A percentile compares a stretch with the other conserved stretches of the same genome.
These are phyloP conservation scores for Prunus mongolica DNA, from an alignment of 306 rosid species.

Conservation along the genomic window DNA sequence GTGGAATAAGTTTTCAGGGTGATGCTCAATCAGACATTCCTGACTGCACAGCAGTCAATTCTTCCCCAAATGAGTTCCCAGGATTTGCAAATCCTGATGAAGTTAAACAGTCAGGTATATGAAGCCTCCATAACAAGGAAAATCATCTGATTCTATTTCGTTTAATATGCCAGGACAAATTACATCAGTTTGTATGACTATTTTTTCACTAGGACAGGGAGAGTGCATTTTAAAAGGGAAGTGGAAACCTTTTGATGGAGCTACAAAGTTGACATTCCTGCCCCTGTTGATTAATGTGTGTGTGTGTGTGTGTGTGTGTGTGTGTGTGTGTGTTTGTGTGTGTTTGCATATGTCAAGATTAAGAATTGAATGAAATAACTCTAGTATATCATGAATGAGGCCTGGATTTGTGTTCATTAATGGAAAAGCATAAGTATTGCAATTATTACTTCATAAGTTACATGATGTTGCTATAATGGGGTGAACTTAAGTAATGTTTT, in stretches of 20 bases:
- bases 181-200: background rate
- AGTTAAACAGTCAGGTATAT: conserved; percentile 57
- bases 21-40: conserved; percentile 51
- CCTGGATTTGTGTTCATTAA: background rate
- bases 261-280: background rate
- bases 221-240: background rate
- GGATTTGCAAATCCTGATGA: conserved; percentile 51
- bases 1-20: conserved; percentile 37
- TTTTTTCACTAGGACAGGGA: background rate
- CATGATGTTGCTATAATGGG: background rate
- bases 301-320: too few species aligned
- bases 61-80: conserved; percentile 56
- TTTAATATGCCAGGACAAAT: background rate
- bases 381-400: background rate
- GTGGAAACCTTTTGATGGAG: background rate
- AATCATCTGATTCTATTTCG: background rate
- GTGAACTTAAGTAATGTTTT: background rate
- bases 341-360: background rate
- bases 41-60: conserved; percentile 29
- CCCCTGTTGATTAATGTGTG: background rate
- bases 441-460: background rate
- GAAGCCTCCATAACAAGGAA: conserved; percentile 2
- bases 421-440: background rate
- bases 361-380: background rate
- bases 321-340: too few species aligned